These are phyloP conservation scores for Catenaria anguillulae DNA, from an alignment of 371 early-diverging fungal species.

Conservation along the genomic window DNA sequence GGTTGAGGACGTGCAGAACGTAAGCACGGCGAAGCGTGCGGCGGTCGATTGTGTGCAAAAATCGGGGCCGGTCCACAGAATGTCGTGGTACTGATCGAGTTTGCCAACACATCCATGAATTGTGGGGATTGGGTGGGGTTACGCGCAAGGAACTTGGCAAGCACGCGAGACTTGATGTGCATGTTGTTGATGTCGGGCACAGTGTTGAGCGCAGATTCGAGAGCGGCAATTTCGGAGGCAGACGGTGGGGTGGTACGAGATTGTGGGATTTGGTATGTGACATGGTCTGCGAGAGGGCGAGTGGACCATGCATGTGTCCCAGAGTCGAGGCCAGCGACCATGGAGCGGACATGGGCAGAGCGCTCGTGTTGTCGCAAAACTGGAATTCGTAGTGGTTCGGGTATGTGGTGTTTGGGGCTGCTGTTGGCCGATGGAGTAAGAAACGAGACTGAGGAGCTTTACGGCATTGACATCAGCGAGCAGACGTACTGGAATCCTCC, in stretches of 20 bases:
- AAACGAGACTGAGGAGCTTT: no score
- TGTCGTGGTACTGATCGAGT: constrained; percentile 41
- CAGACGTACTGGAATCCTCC: no score
- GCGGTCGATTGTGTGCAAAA: constrained; percentile 32
- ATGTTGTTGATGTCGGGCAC: not conserved
- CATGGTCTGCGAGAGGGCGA: not conserved
- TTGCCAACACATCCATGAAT: not conserved
- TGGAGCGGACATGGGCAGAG: not conserved
- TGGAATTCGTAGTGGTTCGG: not conserved
- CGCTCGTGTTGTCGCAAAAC: not conserved
- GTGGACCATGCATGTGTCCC: not conserved
- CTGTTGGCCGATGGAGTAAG: no score
- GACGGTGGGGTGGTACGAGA: not conserved
- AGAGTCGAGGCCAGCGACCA: not conserved
- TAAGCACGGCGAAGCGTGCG: constrained; percentile 55
- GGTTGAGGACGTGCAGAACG: constrained; percentile 74
- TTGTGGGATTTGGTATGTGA: not conserved
- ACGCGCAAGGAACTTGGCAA: not conserved
- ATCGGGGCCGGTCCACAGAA: constrained; percentile 47
- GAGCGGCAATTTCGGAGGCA: no score
- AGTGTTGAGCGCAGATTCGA: no score
- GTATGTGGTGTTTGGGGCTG: no score
- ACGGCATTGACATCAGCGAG: no score
- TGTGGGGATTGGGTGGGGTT: not conserved
- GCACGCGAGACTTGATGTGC: not conserved